Evolutionary conservation across 257 asterid genomes (phyloP), one percentile per base, ranked within the genome.

Genomic region (Avicennia marina): DNA sequence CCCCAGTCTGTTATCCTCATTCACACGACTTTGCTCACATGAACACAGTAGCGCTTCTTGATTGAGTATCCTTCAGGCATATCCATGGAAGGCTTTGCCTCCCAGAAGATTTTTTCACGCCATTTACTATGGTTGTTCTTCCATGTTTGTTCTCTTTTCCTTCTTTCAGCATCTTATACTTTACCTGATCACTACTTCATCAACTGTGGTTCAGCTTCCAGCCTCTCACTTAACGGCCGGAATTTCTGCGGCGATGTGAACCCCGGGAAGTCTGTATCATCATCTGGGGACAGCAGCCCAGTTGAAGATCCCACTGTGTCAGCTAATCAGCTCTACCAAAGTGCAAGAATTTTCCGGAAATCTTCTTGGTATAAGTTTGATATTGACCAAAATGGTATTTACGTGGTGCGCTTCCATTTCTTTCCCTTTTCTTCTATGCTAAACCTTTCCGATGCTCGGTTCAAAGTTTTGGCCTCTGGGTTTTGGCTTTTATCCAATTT

Each of bases 191-290:
- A 45, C 15, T 77, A 63, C 73, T 80, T 72, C 76, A 65, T 83
- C 78, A 83, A 83, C 71, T 83, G 87, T 36, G 91, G 91, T 46
- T 77, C 87, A 9, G 2, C 13, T 5, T 55, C 66, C 2, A 40
- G 2, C 38, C 9, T 10, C 40, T 1, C 2, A 4, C 7, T 36
- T 49, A 2, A 15, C 44, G 18, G 49, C 26, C 39, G 26, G 57
- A 72, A 1, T 17, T 80, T 77, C 77, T 46, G 67, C 72, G 65
- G 69, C 44, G 90, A 82, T 32, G 26, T 4, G 2, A 56, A 49
- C 2, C 21, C 69, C 41, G n/a, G 19, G 18, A 31, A 27, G 6
- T 22, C 31, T 41, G 15, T 40, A 19, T n/a, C 40, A 12, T 56
- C 66, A 34, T 18, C 62, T 21, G 6, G 31, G 4, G 24, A 9